Percentiles rank a stretch among this genome's conserved stretches.
These are phyloP conservation scores for Ramaria sp. DNA, from an alignment of 768 basidiomycete species.

Conservation along the genomic window DNA sequence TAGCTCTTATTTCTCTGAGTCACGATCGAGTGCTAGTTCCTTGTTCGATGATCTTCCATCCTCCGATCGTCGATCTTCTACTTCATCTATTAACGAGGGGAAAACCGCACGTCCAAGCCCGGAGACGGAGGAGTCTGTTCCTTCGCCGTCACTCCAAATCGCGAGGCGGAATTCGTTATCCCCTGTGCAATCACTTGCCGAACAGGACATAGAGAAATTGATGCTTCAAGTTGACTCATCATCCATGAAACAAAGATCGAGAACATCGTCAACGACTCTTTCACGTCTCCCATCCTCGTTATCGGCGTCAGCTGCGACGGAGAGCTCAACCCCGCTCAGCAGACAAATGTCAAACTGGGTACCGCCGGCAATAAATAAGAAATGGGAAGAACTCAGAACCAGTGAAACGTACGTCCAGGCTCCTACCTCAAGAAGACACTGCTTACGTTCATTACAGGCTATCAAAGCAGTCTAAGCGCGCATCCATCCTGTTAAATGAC, in stretches of 20 bases:
- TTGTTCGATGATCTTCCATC: slow-evolving; percentile 4
- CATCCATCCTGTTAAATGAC: slow-evolving; percentile 14
- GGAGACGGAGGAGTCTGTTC: not conserved
- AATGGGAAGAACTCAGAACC: slow-evolving; percentile 15
- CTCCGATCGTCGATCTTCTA: not conserved
- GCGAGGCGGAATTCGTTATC: not conserved
- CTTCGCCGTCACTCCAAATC: not conserved
- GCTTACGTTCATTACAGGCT: slow-evolving; percentile 9
- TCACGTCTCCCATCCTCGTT: not conserved
- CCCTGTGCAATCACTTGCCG: not conserved
- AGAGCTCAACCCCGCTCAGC: not conserved
- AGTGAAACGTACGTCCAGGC: slow-evolving; percentile 13
- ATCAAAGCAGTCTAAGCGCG: slow-evolving; percentile 15
- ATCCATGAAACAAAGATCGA: not conserved
- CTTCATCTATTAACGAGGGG: not conserved
- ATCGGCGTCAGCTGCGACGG: not conserved
- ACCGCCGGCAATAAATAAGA: slow-evolving; percentile 13
- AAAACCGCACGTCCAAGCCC: not conserved
- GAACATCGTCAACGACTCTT: not conserved
- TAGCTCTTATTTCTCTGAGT: not conserved
- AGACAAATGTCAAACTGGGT: slow-evolving; percentile 7
- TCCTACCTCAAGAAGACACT: not conserved
- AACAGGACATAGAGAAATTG: not conserved
- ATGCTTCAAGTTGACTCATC: not conserved
- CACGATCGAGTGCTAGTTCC: slow-evolving; percentile 7